These are phyloP conservation scores for Phytopythium litorale DNA, from an alignment of 352 stramenopile genomes.

Conservation along the genomic window DNA sequence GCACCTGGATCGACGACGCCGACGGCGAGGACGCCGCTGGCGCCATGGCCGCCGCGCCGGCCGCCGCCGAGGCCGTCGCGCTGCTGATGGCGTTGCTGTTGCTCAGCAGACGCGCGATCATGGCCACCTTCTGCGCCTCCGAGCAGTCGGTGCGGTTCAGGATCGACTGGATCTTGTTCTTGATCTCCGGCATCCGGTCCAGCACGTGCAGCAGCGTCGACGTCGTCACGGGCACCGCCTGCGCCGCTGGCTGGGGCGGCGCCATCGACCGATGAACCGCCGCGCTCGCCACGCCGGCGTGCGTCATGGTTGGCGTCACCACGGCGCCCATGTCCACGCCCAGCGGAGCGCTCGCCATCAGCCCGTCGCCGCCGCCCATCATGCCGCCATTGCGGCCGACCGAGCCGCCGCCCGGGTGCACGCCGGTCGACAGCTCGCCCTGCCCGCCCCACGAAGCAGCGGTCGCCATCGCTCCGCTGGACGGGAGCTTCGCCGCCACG, in stretches of 20 bases:
- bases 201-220: slow-evolving; percentile 77
- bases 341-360: slow-evolving; percentile 6
- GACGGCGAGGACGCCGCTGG: not conserved
- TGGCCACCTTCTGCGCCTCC: slow-evolving; percentile 86
- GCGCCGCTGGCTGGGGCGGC: slow-evolving; percentile 7
- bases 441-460: not conserved
- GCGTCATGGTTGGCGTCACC: slow-evolving; percentile 3
- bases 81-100: slow-evolving; percentile 80
- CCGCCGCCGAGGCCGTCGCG: slow-evolving; percentile 15
- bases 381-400: slow-evolving; percentile 6
- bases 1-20: not conserved
- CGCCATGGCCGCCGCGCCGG: not conserved
- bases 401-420: not conserved
- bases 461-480: slow-evolving; percentile 6
- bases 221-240: slow-evolving; percentile 67
- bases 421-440: not conserved
- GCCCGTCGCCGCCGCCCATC: not conserved
- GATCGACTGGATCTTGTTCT: slow-evolving; percentile 89
- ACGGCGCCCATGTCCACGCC: slow-evolving; percentile 10
- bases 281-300: not conserved
- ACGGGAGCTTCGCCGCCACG: slow-evolving; percentile 7
- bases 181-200: slow-evolving; percentile 87
- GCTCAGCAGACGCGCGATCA: slow-evolving; percentile 83
- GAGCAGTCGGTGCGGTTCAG: slow-evolving; percentile 80
- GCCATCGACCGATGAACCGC: slow-evolving; percentile 2